Percentiles rank a stretch among this genome's conserved stretches.
These are phyloP conservation scores for Podaxis carcinomalis DNA, from an alignment of 768 basidiomycete genomes.

Conservation along the genomic window DNA sequence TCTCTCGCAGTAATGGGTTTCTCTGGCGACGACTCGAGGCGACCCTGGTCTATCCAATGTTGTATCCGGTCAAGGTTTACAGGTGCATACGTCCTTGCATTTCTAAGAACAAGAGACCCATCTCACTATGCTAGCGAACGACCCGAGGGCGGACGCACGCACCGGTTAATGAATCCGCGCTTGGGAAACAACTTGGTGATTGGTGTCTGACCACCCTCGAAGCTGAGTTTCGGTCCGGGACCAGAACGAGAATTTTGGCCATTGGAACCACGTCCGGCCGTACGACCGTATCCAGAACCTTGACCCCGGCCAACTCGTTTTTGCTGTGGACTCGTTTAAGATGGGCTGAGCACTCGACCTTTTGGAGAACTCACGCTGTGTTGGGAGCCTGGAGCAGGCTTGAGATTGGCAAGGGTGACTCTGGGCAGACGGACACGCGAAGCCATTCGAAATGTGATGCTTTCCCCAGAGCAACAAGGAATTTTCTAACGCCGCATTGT, in stretches of 20 bases:
- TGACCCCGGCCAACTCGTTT: slow-evolving; percentile 94
- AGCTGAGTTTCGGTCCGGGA: slow-evolving; percentile 76
- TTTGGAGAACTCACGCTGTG: slow-evolving; percentile 45
- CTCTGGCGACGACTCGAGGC: slow-evolving; percentile 71
- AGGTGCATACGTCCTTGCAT: slow-evolving; percentile 70
- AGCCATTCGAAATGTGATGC: slow-evolving; percentile 24
- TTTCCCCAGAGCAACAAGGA: background rate
- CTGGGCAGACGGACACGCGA: slow-evolving; percentile 32
- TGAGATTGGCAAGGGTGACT: slow-evolving; percentile 67
- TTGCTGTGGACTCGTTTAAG: slow-evolving; percentile 46
- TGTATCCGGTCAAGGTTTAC: slow-evolving; percentile 88
- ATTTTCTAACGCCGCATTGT: slow-evolving; percentile 3
- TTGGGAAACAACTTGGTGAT: slow-evolving; percentile 90
- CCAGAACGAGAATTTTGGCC: slow-evolving; percentile 94
- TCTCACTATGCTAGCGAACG: background rate
- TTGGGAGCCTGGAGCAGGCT: slow-evolving; percentile 64
- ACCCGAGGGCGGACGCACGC: slow-evolving; percentile 24
- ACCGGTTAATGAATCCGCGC: slow-evolving; percentile 92
- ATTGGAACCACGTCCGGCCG: slow-evolving; percentile 91
- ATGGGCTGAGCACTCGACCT: background rate
- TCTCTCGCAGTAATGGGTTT: slow-evolving; percentile 87
- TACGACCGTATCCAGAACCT: slow-evolving; percentile 87
- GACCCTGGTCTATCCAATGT: slow-evolving; percentile 84
- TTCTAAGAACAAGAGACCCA: slow-evolving; percentile 38
- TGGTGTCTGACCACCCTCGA: slow-evolving; percentile 97